A percentile compares a stretch with the other conserved stretches of the same genome.
These are phyloP conservation scores for Phoenix roebelenii DNA, from an alignment of 176 grass and related monocot species.

Conservation along the genomic window DNA sequence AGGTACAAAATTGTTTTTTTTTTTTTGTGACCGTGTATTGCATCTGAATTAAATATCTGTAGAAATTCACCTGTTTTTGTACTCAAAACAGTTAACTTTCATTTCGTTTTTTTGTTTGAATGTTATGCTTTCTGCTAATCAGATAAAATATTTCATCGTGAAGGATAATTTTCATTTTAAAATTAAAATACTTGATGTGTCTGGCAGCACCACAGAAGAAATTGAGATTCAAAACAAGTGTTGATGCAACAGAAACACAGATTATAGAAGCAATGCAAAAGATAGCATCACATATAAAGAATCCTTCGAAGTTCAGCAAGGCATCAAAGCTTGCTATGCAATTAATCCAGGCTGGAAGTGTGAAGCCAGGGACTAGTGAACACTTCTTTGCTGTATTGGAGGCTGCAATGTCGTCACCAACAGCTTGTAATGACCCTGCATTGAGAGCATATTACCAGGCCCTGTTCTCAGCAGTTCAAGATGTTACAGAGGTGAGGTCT, in stretches of 20 bases:
- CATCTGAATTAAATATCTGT: too few species aligned
- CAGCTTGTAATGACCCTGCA: constrained; percentile 53
- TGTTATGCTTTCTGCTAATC: too few species aligned
- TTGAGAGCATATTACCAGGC: constrained; percentile 50
- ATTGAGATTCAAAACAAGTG: constrained; percentile 74
- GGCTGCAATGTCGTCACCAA: constrained; percentile 66
- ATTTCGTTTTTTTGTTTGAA: too few species aligned
- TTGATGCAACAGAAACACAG: constrained; percentile 76
- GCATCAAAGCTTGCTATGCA: constrained; percentile 83
- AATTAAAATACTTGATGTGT: not conserved
- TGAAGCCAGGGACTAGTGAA: constrained; percentile 56
- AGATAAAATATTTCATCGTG: too few species aligned
- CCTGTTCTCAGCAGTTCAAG: constrained; percentile 51
- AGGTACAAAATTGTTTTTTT: too few species aligned
- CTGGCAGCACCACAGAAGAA: constrained; percentile 47
- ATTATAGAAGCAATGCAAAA: constrained; percentile 88
- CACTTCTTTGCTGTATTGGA: constrained; percentile 72
- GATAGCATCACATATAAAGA: constrained; percentile 83
- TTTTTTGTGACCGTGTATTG: too few species aligned
- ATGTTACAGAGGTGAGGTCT: constrained; percentile 58
- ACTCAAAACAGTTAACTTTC: too few species aligned
- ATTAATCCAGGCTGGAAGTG: constrained; percentile 72
- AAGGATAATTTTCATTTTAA: too few species aligned
- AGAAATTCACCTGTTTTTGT: too few species aligned
- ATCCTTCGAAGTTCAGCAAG: constrained; percentile 82